phyloP scores from a whole-genome alignment of 2,329 filamentous ascomycete species.

The Sporothrix dimorphospora region DNA sequence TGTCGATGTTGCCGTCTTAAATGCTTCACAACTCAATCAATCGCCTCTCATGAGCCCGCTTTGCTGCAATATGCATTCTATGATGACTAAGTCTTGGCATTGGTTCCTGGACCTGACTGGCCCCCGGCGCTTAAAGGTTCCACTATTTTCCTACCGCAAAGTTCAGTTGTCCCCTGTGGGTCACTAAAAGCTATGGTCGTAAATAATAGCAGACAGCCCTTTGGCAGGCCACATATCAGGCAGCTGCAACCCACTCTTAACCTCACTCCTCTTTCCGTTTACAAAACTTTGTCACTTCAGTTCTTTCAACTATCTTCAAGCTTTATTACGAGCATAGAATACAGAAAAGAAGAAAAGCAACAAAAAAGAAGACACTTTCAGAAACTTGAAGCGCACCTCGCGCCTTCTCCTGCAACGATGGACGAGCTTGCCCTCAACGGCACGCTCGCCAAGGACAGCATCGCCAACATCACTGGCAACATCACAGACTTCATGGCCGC shows the following conservation, averaged over 20 bases:
- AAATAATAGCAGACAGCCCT: neutral
- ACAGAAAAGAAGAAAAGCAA: neutral
- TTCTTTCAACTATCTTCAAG: neutral
- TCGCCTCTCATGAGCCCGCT: too few relatives aligned
- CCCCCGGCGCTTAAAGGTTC: neutral
- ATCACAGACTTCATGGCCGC: neutral
- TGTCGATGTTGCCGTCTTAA: neutral
- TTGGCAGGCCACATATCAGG: conserved; percentile 3
- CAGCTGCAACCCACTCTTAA: neutral
- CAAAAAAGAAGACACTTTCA: neutral
- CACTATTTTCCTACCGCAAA: neutral
- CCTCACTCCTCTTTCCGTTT: neutral
- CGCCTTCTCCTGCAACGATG: neutral
- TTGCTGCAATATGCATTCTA: too few relatives aligned
- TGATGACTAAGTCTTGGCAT: neutral
- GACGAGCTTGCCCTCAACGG: conserved; percentile 12
- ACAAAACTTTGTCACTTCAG: neutral
- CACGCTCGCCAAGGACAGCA: neutral
- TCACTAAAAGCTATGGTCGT: too few relatives aligned
- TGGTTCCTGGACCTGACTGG: neutral
- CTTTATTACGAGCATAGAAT: too few relatives aligned
- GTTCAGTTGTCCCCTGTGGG: too few relatives aligned
- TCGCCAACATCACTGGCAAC: neutral
- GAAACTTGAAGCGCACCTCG: neutral
- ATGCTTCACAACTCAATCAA: neutral